Percentiles rank a stretch among this genome's conserved stretches.
These are phyloP conservation scores for Podospora appendiculata DNA, from an alignment of 495 filamentous ascomycete species.

Conservation along the genomic window DNA sequence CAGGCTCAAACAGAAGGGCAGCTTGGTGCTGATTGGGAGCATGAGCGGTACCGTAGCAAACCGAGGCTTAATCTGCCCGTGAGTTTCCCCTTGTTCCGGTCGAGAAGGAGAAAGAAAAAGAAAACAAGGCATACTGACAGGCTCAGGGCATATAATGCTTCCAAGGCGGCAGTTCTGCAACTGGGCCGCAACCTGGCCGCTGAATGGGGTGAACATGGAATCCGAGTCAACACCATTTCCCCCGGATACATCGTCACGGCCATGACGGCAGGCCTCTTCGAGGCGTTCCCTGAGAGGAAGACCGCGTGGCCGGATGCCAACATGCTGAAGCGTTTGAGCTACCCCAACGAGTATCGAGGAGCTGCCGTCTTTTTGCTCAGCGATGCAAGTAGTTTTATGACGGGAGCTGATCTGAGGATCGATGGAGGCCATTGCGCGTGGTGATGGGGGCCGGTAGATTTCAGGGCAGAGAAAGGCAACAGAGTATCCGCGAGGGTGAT, in stretches of 20 bases:
- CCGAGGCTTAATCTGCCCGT: constrained; percentile 43
- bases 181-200: constrained; percentile 76
- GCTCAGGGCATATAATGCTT: constrained; percentile 76
- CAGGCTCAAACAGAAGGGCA: constrained; percentile 47
- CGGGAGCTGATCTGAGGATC: constrained; percentile 68
- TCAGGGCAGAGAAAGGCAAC: no score
- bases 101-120: not conserved
- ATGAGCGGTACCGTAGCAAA: constrained; percentile 82
- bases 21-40: constrained; percentile 65
- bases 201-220: constrained; percentile 80
- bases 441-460: constrained; percentile 27
- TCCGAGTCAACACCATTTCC: constrained; percentile 91
- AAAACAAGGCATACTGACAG: not conserved
- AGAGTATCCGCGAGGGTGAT: no score
- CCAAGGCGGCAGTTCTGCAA: constrained; percentile 82
- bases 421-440: constrained; percentile 78
- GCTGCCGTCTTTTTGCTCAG: constrained; percentile 79
- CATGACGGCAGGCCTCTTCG: constrained; percentile 78
- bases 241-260: constrained; percentile 93
- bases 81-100: constrained; percentile 8
- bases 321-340: constrained; percentile 76
- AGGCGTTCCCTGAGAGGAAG: constrained; percentile 64
- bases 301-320: constrained; percentile 79
- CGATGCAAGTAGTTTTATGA: constrained; percentile 85
- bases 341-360: constrained; percentile 72